Evolutionary conservation across 1,139 yeast genomes (phyloP).

Genomic region (Debaryomyces psychrophilus): DNA sequence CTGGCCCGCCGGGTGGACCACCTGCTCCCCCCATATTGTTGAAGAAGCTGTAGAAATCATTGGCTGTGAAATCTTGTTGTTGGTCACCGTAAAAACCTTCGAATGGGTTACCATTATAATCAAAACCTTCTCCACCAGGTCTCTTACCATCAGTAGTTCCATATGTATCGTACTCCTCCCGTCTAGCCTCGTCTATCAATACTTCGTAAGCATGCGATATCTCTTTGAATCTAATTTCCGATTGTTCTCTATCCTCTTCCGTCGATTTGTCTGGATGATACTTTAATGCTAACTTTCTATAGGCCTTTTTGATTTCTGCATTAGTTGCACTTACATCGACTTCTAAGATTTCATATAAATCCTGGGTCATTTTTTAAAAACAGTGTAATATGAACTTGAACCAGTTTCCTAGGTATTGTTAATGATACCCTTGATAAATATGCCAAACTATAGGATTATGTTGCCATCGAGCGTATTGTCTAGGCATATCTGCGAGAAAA

Average conservation of each 20-base stretch:
- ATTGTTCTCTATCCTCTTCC: conserved; percentile 64
- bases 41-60: conserved; percentile 77
- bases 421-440: not conserved
- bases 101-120: conserved; percentile 43
- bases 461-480: not conserved
- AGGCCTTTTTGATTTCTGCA: conserved; percentile 74
- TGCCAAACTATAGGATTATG: not conserved
- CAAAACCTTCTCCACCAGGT: conserved; percentile 23
- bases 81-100: conserved; percentile 40
- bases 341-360: conserved; percentile 70
- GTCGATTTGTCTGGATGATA: conserved; percentile 83
- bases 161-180: conserved; percentile 60
- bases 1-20: conserved; percentile 14
- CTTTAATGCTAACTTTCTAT: conserved; percentile 69
- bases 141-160: conserved; percentile 49
- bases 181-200: conserved; percentile 61
- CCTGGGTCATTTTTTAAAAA: conserved; percentile 21
- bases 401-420: not conserved
- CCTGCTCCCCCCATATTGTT: conserved; percentile 42
- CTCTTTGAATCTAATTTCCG: conserved; percentile 75
- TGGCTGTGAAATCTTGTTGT: conserved; percentile 50
- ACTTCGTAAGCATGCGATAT: conserved; percentile 79
- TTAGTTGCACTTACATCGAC: conserved; percentile 63
- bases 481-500: conserved; percentile 1
- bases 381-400: not conserved